phyloP scores from a whole-genome alignment of 805 yeast species.

The Monosporozyma unispora region DNA sequence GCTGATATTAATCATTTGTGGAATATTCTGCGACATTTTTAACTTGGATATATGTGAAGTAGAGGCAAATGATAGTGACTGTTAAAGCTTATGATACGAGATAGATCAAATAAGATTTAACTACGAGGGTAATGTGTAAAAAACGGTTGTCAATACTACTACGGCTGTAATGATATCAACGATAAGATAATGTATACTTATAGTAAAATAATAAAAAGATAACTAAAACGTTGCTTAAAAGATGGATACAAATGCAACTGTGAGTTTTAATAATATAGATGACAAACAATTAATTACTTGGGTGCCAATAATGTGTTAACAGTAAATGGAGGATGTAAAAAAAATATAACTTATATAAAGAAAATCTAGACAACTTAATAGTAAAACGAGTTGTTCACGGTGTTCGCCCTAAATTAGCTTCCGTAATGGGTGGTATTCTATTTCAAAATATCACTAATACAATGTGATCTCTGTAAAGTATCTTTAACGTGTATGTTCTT shows the following conservation, averaged over 20 bases:
- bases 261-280: neutral
- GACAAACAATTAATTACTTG: neutral
- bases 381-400: neutral
- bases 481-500: neutral
- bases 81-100: neutral
- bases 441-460: neutral
- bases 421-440: neutral
- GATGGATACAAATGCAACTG: neutral
- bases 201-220: neutral
- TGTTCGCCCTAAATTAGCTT: neutral
- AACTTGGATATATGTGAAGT: neutral
- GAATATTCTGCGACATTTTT: conserved; percentile 21
- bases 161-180: neutral
- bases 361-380: neutral
- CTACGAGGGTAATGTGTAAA: neutral
- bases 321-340: neutral
- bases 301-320: neutral
- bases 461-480: neutral
- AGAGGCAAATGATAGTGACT: neutral
- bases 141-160: neutral
- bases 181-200: neutral
- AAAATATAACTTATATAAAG: neutral
- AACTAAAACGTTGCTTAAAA: no score
- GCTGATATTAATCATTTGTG: conserved; percentile 26
- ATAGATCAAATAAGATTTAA: neutral